Evolutionary conservation across 2,329 filamentous ascomycete genomes (phyloP), one percentile per base, ranked within the genome.

Genomic region (Knufia fluminis): DNA sequence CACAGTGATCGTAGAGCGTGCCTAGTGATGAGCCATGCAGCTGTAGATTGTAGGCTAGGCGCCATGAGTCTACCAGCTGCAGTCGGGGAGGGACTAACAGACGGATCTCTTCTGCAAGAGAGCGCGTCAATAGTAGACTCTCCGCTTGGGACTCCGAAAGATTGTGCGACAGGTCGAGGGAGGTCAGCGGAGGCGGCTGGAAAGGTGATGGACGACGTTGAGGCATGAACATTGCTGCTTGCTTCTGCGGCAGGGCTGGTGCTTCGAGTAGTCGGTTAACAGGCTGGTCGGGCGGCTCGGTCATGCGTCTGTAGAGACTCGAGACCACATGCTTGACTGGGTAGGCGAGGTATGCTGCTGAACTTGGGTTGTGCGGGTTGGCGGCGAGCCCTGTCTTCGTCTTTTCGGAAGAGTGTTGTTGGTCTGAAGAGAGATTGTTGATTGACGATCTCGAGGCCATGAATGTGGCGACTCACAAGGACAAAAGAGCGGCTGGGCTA

Each of bases 81-180:
- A 97, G 70, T 43, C 92, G 77, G 57, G 94, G 82, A 1, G 92
- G 92, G 19, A 97, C 73, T 61, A 97, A 82, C 33, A 94, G 78
- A 42, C 92, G 78, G 50, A 97, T 95, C 71, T 97, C 92, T 69
- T 97, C 92, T 2, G 91, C 92, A 24, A 97, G 72, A 9, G 81
- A 77, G 44, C 73, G 71, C 16, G 77, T 83, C 49, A 98, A 74
- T 47, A 97, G 72, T 57, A 67, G 62, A 59, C 74, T 75, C 1
- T 72, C 68, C 9, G 54, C 54, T 17, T 51, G 74, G 72, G 66
- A 83, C 87, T 32, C 85, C 85, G 19, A 72, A 68, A 59, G 53
- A 14, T 38, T 48, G 28, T 58, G 56, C 23, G 44, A 52, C 31
- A 97, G 75, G 3, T 76, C 72, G 19, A 97, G 69, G 0, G 91